These are phyloP conservation scores for Rhynchosporium secalis DNA, from an alignment of 2,329 filamentous ascomycete species.

Conservation along the genomic window DNA sequence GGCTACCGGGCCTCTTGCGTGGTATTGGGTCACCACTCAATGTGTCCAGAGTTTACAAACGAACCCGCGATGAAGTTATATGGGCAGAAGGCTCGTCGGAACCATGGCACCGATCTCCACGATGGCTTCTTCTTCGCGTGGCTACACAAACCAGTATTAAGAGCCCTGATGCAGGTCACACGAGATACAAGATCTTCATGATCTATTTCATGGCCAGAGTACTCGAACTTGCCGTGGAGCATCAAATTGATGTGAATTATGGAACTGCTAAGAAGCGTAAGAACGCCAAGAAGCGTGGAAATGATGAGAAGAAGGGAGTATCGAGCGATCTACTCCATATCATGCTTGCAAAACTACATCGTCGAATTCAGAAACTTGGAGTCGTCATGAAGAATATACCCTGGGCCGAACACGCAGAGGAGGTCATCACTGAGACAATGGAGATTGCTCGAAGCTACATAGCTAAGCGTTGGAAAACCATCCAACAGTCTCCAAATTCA, in stretches of 20 bases:
- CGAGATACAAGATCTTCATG: slow-evolving; percentile 54
- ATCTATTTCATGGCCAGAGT: slow-evolving; percentile 45
- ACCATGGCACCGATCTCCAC: slow-evolving; percentile 53
- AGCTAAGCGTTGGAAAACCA: slow-evolving; percentile 32
- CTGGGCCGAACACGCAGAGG: slow-evolving; percentile 19
- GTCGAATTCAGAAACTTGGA: slow-evolving; percentile 46
- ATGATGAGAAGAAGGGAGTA: slow-evolving; percentile 23
- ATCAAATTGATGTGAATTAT: too few relatives aligned
- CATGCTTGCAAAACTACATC: slow-evolving; percentile 48
- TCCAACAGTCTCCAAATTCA: slow-evolving; percentile 58
- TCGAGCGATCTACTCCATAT: slow-evolving; percentile 40
- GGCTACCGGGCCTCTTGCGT: slow-evolving; percentile 47
- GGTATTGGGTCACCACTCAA: slow-evolving; percentile 41
- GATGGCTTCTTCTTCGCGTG: slow-evolving; percentile 58
- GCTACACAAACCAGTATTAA: slow-evolving; percentile 43
- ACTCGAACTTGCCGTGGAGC: slow-evolving; percentile 34
- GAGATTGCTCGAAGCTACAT: slow-evolving; percentile 20
- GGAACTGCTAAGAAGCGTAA: too few relatives aligned
- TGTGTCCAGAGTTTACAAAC: slow-evolving; percentile 47
- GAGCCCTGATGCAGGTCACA: background rate
- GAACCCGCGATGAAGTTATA: slow-evolving; percentile 55
- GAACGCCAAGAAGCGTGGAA: slow-evolving; percentile 39
- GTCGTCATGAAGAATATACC: slow-evolving; percentile 3
- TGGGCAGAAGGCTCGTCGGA: slow-evolving; percentile 39
- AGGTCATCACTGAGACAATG: slow-evolving; percentile 17